Evolutionary conservation across 306 rosid genomes (phyloP).

Genomic region (Lathyrus sativus): DNA sequence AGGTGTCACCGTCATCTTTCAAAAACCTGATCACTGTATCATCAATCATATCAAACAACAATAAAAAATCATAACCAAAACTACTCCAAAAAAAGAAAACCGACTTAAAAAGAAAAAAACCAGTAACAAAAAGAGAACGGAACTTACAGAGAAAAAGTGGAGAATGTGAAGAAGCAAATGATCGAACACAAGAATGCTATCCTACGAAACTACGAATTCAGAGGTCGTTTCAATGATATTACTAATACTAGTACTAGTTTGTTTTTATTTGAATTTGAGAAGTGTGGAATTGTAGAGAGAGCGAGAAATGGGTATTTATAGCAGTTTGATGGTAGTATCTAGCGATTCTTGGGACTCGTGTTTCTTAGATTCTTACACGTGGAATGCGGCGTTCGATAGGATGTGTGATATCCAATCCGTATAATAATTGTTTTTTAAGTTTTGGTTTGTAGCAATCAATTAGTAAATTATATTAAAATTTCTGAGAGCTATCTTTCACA

Average conservation of each 20-base stretch:
- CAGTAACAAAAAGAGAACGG: background rate
- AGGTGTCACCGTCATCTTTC: slow-evolving; percentile 80
- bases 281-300: background rate
- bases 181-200: background rate
- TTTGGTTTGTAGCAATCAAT: background rate
- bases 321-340: slow-evolving; percentile 30
- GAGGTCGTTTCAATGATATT: background rate
- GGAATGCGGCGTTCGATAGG: background rate
- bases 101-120: background rate
- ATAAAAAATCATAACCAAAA: too few species aligned
- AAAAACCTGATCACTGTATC: slow-evolving; percentile 45
- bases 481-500: background rate
- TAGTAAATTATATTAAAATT: background rate
- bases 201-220: background rate
- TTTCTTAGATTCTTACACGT: slow-evolving; percentile 51
- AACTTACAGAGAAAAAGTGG: slow-evolving; percentile 20
- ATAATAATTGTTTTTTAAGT: background rate
- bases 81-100: background rate
- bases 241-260: background rate
- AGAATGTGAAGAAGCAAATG: background rate
- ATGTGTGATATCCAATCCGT: background rate
- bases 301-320: slow-evolving; percentile 42
- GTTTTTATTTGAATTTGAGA: background rate
- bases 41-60: slow-evolving; percentile 22
- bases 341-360: slow-evolving; percentile 35